Conservation (phyloP, 306 rosid genomes). For the Nissolia schottii region DNA sequence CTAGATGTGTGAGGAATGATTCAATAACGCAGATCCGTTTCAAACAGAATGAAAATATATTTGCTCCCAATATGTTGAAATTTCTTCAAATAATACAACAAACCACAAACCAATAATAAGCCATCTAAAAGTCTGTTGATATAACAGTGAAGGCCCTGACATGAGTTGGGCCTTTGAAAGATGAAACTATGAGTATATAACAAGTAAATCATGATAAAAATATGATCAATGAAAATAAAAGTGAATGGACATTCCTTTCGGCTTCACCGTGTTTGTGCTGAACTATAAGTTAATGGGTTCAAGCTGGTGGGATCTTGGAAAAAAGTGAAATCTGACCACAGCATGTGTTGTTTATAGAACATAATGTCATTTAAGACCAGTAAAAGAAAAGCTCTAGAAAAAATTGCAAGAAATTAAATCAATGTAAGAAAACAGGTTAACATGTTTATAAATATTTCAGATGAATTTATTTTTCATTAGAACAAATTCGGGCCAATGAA, state of each 20-base stretch:
- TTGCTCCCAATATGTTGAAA: background rate
- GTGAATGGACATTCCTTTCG: background rate
- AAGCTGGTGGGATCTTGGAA: background rate
- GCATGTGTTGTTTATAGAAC: background rate
- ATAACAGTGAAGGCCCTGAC: background rate
- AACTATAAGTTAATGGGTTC: background rate
- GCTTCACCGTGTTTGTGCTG: background rate
- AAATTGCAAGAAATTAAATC: background rate
- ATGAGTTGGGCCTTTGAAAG: background rate
- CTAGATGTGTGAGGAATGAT: background rate
- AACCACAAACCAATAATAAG: background rate
- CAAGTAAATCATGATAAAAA: background rate
- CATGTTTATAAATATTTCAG: background rate
- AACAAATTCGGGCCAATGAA: background rate
- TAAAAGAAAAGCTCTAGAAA: background rate
- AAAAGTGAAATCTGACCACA: background rate
- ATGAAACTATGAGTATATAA: background rate
- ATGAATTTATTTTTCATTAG: slow-evolving; percentile 14
- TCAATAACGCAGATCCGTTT: background rate
- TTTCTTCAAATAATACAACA: background rate
- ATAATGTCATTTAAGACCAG: background rate
- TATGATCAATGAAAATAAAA: background rate
- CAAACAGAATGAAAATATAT: background rate
- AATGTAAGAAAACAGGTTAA: background rate
- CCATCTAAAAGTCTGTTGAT: background rate